Evolutionary conservation across 306 rosid genomes (phyloP), one percentile per base, ranked within the genome.

Genomic region (Ceratonia siliqua): DNA sequence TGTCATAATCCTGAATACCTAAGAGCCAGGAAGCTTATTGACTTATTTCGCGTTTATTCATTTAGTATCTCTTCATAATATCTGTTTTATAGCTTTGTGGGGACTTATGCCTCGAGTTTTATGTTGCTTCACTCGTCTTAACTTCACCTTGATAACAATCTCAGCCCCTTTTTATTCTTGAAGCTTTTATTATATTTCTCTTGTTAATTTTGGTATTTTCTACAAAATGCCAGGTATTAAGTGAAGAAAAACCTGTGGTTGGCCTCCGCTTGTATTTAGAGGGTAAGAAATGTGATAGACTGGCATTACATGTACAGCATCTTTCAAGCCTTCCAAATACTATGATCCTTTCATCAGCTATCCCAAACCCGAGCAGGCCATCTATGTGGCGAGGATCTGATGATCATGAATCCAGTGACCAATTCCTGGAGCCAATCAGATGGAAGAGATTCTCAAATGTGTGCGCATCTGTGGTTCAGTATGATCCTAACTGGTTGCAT

Each of bases 401-500:
- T 42, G 90, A 89, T 48, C 61, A 38, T 49, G 91, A 91, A 61
- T 67, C 42, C 55, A 82, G 79, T 36, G 52, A 75, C 38, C 91
- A 88, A 70, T 94, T 88, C 82, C 56, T 89, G 46, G 98, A 94
- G 81, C 89, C 92, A 42, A 36, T 94, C 70, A 87, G 90, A 74
- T 94, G 98, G 97, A 94, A 87, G 82, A 83, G 91, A 71, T 94
- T 89, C 85, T 85, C 98, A 75, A 91, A 87, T 50, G 87, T 91
- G 55, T 94, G 98, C 86, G 89, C 96, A 24, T 77, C 91, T 15
- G 96, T 77, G 14, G 96, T 94, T 10, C 83, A 89, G 86, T 90
- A 94, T 63, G 92, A 94, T 59, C 92, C 94, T 22, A 84, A 82
- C 84, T 94, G 98, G 98, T 70, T 91, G 80, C 81, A 81, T 39